A percentile compares a stretch with the other conserved stretches of the same genome.
These are phyloP conservation scores for Purshia tridentata DNA, from an alignment of 306 rosid genomes.

Conservation along the genomic window DNA sequence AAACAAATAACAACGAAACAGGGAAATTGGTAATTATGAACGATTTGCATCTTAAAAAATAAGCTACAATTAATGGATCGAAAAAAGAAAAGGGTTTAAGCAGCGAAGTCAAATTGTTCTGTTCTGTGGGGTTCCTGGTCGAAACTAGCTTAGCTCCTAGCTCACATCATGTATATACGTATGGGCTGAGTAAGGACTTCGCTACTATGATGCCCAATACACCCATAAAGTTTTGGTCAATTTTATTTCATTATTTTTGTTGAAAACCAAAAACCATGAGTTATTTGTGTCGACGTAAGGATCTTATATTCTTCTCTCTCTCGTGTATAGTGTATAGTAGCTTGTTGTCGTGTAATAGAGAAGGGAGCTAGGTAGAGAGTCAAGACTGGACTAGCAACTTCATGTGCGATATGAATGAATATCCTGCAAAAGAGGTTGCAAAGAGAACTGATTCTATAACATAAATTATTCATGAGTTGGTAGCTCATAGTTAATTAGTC, in stretches of 20 bases:
- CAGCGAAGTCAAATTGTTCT: not conserved
- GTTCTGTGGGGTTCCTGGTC: constrained; percentile 1
- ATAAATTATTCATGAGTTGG: not conserved
- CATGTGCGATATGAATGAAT: not conserved
- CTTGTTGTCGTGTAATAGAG: not conserved
- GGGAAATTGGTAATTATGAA: not conserved
- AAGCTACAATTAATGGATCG: not conserved
- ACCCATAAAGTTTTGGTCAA: too few relatives aligned
- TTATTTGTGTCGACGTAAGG: not conserved
- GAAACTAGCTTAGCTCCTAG: too few relatives aligned
- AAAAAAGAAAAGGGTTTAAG: not conserved
- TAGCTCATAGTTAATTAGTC: too few relatives aligned
- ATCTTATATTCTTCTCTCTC: not conserved
- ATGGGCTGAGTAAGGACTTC: too few relatives aligned
- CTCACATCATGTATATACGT: too few relatives aligned
- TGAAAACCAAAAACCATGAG: not conserved
- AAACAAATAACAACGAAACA: not conserved
- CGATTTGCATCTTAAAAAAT: not conserved
- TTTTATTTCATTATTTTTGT: not conserved
- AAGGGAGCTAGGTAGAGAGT: too few relatives aligned
- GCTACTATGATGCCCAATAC: too few relatives aligned
- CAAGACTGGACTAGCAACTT: not conserved
- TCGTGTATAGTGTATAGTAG: not conserved
- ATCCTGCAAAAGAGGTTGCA: not conserved
- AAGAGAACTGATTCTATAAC: constrained; percentile 7